A percentile compares a stretch with the other conserved stretches of the same genome.
Conservation (phyloP, 495 filamentous ascomycete genomes). For the Aspergillus heteromorphus region DNA sequence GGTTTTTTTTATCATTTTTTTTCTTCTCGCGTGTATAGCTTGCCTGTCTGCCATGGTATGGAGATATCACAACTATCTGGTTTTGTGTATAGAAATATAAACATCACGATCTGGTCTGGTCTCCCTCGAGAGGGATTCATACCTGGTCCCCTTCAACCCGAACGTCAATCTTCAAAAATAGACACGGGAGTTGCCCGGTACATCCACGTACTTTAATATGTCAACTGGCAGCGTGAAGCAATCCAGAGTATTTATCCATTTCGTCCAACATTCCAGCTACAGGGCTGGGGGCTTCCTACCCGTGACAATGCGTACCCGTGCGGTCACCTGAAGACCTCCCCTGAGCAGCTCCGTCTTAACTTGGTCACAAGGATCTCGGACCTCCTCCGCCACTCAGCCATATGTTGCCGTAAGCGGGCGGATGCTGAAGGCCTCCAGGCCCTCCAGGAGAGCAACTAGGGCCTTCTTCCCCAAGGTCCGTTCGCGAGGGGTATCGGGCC, state of each 20-base stretch:
- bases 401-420: slow-evolving; percentile 55
- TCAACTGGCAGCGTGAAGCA: too few relatives aligned
- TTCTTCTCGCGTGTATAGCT: slow-evolving; percentile 8
- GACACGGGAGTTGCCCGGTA: too few relatives aligned
- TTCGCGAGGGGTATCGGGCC: slow-evolving; percentile 48
- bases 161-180: too few relatives aligned
- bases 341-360: slow-evolving; percentile 47
- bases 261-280: slow-evolving; percentile 19
- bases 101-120: too few relatives aligned
- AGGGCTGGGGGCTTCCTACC: slow-evolving; percentile 47
- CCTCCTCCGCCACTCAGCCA: slow-evolving; percentile 51
- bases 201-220: too few relatives aligned
- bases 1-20: slow-evolving; percentile 8
- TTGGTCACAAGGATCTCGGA: slow-evolving; percentile 50
- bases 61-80: slow-evolving; percentile 1
- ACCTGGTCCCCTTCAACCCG: too few relatives aligned
- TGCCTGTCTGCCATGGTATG: neutral
- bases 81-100: slow-evolving; percentile 1
- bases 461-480: slow-evolving; percentile 60
- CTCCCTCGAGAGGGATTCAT: too few relatives aligned
- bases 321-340: slow-evolving; percentile 32
- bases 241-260: slow-evolving; percentile 8
- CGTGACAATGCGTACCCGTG: slow-evolving; percentile 48
- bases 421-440: slow-evolving; percentile 57
- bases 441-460: slow-evolving; percentile 58